Evolutionary conservation across 352 stramenopile genomes (phyloP), one percentile per base, ranked within the genome.

Genomic region (Globisporangium alternatum): DNA sequence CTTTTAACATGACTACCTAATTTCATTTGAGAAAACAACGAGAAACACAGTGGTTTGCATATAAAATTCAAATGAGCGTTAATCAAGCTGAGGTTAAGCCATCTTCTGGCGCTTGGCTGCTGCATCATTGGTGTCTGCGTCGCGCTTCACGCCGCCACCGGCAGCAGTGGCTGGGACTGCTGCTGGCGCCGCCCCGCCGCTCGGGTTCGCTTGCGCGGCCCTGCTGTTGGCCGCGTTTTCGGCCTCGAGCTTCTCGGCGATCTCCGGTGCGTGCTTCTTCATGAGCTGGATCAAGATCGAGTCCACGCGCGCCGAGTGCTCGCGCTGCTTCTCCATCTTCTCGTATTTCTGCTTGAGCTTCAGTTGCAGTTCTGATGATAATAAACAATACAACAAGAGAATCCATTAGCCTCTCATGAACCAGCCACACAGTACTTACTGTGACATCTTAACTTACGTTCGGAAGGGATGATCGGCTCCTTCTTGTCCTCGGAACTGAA

Each of bases 291-390:
- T 86, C 56, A 95, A 65, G 56, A 95, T 95, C 17, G 79, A 78
- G 66, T 95, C 84, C 7, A 95, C 81, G 33, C 84, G 81, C 25
- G 86, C 83, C 64, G 83, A 91, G 69, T 93, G 90, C 67, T 93
- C 84, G 66, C 83, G 81, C 66, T 91, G 84, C 54, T 93, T 93
- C 56, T 93, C 83, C 75, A 93, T 88, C 66, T 93, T 93, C 54
- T 95, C 86, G 64, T 83, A 85, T 49, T 93, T 93, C 43, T 92
- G 86, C 74, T 95, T 95, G 48, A 93, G 77, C 72, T 93, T 93
- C 37, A 93, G 69, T 52, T 91, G 82, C 43, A 95, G 65, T 58
- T 93, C 86, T 95, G 60, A 44, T 47, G 5, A 41, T 41, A 9
- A 41, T 17, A 17, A 41, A 15, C 22, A 30, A 31, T 1, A 13